Evolutionary conservation across 2,329 filamentous ascomycete genomes (phyloP).

Genomic region (Diaporthe sp.): DNA sequence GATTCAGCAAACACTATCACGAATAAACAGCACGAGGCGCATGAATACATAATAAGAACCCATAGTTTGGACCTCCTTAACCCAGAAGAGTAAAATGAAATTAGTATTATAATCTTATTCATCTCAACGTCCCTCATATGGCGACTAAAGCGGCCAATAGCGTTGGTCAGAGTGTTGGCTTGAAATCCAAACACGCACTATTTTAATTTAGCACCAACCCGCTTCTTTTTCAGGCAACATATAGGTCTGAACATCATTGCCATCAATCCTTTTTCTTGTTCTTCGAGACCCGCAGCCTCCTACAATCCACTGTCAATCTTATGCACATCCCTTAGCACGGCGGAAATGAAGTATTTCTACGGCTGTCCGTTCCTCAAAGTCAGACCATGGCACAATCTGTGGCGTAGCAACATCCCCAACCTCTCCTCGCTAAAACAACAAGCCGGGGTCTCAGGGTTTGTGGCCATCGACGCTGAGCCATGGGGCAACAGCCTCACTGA

Average conservation of each 20-base stretch:
- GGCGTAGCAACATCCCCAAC: constrained; percentile 20
- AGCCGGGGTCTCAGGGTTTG: constrained; percentile 5
- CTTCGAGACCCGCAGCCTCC: neutral
- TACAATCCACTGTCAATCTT: neutral
- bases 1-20: no score
- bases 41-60: no score
- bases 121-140: no score
- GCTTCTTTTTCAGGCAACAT: neutral
- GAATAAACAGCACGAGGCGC: no score
- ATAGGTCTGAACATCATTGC: neutral
- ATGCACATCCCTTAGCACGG: neutral
- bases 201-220: neutral
- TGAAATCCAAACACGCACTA: constrained; percentile 5
- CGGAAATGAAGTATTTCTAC: constrained; percentile 11
- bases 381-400: constrained; percentile 11
- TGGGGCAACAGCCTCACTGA: constrained; percentile 16
- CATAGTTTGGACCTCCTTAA: no score
- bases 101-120: no score
- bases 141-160: no score
- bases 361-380: constrained; percentile 25
- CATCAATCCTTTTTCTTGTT: constrained; percentile 1
- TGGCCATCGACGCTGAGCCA: constrained; percentile 19
- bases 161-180: neutral
- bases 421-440: constrained; percentile 20
- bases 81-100: no score